Evolutionary conservation across 2,329 filamentous ascomycete genomes (phyloP).

Genomic region (Phyllosticta citribraziliensis): DNA sequence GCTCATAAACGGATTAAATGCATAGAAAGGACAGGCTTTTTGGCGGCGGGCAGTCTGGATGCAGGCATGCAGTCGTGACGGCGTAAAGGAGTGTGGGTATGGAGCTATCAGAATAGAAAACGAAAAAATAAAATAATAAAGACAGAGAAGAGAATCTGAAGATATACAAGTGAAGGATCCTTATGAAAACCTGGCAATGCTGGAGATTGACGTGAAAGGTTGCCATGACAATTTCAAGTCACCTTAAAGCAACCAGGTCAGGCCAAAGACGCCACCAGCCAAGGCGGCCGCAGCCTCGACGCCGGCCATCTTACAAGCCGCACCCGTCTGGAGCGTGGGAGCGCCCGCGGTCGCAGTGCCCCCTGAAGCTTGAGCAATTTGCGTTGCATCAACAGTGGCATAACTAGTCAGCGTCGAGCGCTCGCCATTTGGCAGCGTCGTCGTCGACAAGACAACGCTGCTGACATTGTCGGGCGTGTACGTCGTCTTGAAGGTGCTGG

Average conservation of each 20-base stretch:
- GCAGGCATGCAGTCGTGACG: not conserved
- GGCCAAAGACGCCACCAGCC: constrained; percentile 23
- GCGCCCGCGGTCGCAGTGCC: constrained; percentile 13
- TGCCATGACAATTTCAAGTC: not conserved
- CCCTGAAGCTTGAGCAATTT: constrained; percentile 14
- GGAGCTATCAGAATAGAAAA: not conserved
- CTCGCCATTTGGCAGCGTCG: constrained; percentile 22
- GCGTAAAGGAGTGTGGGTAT: not conserved
- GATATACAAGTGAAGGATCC: not conserved
- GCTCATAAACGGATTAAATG: not conserved
- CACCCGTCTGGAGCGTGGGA: constrained; percentile 30
- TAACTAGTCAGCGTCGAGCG: constrained; percentile 35
- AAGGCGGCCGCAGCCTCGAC: constrained; percentile 22
- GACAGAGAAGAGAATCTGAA: not conserved
- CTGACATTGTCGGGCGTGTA: constrained; percentile 36
- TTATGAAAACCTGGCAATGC: not conserved
- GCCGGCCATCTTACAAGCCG: constrained; percentile 15
- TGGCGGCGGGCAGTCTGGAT: not conserved
- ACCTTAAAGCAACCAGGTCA: constrained; percentile 24
- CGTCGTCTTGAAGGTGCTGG: constrained; percentile 35
- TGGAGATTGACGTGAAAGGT: not conserved
- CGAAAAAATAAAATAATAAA: not conserved
- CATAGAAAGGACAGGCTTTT: not conserved
- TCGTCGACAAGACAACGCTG: constrained; percentile 29
- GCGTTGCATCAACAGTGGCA: constrained; percentile 29